Evolutionary conservation across 805 yeast species (phyloP).

Genomic region (Danielozyma ontarioensis): DNA sequence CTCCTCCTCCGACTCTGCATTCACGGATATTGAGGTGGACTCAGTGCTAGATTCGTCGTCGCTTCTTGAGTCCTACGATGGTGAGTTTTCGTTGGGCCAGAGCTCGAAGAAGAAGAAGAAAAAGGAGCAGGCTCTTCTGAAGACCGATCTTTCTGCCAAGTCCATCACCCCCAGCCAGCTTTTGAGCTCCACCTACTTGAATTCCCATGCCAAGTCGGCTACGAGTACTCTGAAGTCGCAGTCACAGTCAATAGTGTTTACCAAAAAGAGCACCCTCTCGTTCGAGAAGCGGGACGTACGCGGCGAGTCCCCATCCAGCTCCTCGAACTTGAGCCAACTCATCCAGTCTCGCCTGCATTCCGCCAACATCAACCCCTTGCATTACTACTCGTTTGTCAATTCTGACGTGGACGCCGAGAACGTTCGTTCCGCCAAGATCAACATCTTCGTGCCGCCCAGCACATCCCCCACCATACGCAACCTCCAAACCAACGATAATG

Average conservation of each 20-base stretch:
- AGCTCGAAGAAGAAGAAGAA: conserved; percentile 4
- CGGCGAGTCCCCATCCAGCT: not conserved
- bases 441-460: conserved; percentile 32
- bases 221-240: not conserved
- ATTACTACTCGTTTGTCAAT: conserved; percentile 36
- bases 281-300: not conserved
- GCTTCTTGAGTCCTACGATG: not conserved
- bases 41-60: not conserved
- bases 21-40: not conserved
- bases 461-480: conserved; percentile 18
- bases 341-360: conserved; percentile 33
- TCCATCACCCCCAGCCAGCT: not conserved
- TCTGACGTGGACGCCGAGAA: conserved; percentile 13
- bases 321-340: conserved; percentile 39
- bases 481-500: conserved; percentile 20
- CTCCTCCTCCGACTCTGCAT: not conserved
- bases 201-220: not conserved
- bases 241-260: not conserved
- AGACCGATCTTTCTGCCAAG: conserved; percentile 1
- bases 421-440: conserved; percentile 7
- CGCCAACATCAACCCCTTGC: conserved; percentile 39
- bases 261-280: not conserved
- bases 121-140: conserved; percentile 4
- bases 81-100: too few species aligned
- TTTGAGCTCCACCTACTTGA: conserved; percentile 7